Base-by-base conservation (phyloP, 2,329 filamentous ascomycete genomes). In the Chalaropsis thielavioides region DNA sequence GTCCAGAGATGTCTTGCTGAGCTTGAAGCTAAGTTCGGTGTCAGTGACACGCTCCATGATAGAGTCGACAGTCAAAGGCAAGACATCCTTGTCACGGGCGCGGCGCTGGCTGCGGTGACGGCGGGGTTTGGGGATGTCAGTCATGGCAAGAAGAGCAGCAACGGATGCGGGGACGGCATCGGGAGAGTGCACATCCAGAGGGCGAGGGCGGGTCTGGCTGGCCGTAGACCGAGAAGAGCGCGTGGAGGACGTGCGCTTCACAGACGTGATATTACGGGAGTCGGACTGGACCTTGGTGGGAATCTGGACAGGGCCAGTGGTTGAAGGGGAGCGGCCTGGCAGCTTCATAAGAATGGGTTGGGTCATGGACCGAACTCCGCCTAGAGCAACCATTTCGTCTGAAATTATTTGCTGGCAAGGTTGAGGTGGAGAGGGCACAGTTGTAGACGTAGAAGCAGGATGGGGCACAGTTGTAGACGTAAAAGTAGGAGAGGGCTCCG, bases 91-190 rank as follows among this genome's bases (percentile, higher is more conserved):
- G 70, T 84, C 82, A 7, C 78, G 81, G 10, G 80, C 78, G 58
- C 80, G 78, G 13, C 80, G 80, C 46, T 49, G 44, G 40, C 46
- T 62, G n/a, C 65, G 46, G 27, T 35, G 38, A 17, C 65, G 62
- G 31, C 69, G 77, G 73, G 61, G 79, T 73, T 69, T 76, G 2
- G 82, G 84, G 61, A 87, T 87, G 68, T 78, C 80, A 38, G 84
- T 87, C 63, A 84, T 76, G 40, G 84, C 84, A 41, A 87, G 75
- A 35, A 87, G 75, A 13, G 82, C 82, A 5, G 82, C 82, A 35
- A 86, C 78, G 0, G 83, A 84, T 0, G 83, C 78, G 4, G 83
- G 80, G 24, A 86, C 76, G 17, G 77, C 75, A 66, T 83, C 81
- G 5, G 81, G 78, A 0, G 79, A 79, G 70, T 80, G 79, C 1